These are phyloP conservation scores for Aspergillus affinis DNA, from an alignment of 495 filamentous ascomycete genomes.

Conservation along the genomic window DNA sequence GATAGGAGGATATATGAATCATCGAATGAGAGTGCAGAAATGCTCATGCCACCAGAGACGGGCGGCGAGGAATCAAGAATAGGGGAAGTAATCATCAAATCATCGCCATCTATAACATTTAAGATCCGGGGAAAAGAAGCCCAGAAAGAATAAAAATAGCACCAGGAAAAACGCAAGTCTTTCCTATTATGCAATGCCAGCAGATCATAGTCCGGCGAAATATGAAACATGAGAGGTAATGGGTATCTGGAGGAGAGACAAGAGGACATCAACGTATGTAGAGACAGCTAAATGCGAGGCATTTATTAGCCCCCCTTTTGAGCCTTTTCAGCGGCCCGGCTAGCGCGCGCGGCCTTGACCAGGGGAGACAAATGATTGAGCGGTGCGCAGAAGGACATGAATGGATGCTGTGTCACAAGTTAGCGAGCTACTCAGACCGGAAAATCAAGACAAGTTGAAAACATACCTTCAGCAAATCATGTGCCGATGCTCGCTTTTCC, in stretches of 20 bases:
- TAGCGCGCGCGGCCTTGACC: conserved; percentile 79
- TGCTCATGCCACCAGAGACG: conserved; percentile 1
- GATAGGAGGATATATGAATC: conserved; percentile 18
- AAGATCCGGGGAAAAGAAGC: conserved; percentile 14
- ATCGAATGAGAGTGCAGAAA: conserved; percentile 6
- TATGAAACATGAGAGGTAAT: conserved; percentile 35
- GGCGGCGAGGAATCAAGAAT: conserved; percentile 11
- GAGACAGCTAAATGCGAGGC: conserved; percentile 20
- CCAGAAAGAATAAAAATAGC: conserved; percentile 10
- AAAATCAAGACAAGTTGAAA: conserved; percentile 3
- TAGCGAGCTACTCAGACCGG: conserved; percentile 18
- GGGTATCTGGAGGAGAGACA: conserved; percentile 45
- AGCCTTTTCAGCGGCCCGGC: conserved; percentile 80
- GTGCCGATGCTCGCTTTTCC: conserved; percentile 91
- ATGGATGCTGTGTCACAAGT: conserved; percentile 69
- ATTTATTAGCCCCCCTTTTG: conserved; percentile 53
- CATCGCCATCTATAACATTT: conserved; percentile 30
- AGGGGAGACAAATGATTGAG: conserved; percentile 77
- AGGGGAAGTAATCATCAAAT: conserved; percentile 22
- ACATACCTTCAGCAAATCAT: conserved; percentile 85
- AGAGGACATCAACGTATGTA: conserved; percentile 32
- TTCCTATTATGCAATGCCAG: conserved; percentile 26
- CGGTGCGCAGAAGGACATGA: conserved; percentile 75
- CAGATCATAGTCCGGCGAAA: conserved; percentile 32
- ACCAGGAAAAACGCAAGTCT: conserved; percentile 6